Percentiles rank a stretch among this genome's conserved stretches.
Evolutionary conservation across 441 rosid genomes (phyloP).

Genomic region (Biscutella laevigata): DNA sequence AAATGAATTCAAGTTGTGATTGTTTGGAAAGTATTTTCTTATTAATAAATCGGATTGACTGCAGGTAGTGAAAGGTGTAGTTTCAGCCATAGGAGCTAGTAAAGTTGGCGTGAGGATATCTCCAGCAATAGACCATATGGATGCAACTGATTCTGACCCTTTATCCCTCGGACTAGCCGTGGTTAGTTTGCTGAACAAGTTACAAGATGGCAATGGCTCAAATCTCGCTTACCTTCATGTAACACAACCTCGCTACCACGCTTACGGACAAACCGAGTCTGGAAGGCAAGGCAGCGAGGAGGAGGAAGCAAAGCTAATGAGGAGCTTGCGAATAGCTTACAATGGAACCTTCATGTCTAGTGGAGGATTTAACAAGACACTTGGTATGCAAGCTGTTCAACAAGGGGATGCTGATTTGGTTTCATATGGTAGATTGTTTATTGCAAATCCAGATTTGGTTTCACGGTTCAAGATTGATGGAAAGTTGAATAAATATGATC

Average conservation of each 20-base stretch:
- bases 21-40: too few species aligned
- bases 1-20: too few species aligned
- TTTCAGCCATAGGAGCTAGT: slow-evolving; percentile 47
- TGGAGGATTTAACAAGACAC: slow-evolving; percentile 70
- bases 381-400: slow-evolving; percentile 58
- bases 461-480: slow-evolving; percentile 49
- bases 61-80: slow-evolving; percentile 39
- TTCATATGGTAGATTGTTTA: slow-evolving; percentile 64
- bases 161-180: slow-evolving; percentile 65
- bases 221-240: slow-evolving; percentile 68
- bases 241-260: slow-evolving; percentile 82
- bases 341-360: slow-evolving; percentile 71
- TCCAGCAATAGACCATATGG: slow-evolving; percentile 84
- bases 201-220: slow-evolving; percentile 39
- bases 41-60: too few species aligned
- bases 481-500: slow-evolving; percentile 49
- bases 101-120: slow-evolving; percentile 65
- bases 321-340: slow-evolving; percentile 44
- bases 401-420: slow-evolving; percentile 76
- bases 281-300: slow-evolving; percentile 66
- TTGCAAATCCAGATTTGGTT: slow-evolving; percentile 84
- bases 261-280: slow-evolving; percentile 69
- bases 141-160: slow-evolving; percentile 70
- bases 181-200: slow-evolving; percentile 52
- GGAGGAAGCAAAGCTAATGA: slow-evolving; percentile 57